These are phyloP conservation scores for Tulasnella sp. DNA, from an alignment of 768 basidiomycete genomes.

Conservation along the genomic window DNA sequence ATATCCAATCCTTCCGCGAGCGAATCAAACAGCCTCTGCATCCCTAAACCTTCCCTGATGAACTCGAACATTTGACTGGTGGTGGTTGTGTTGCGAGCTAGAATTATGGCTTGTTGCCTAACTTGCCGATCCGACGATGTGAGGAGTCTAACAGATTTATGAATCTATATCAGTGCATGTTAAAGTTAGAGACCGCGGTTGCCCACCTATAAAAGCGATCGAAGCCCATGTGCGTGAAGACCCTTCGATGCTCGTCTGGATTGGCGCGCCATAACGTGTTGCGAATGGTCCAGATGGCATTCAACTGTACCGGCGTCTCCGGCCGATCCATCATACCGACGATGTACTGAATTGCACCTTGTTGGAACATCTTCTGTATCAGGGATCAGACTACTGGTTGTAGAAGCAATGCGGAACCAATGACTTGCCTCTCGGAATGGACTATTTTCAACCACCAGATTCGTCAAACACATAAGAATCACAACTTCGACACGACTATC, in stretches of 20 bases:
- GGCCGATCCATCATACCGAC: constrained; percentile 47
- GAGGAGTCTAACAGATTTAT: constrained; percentile 39
- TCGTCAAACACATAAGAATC: constrained; percentile 69
- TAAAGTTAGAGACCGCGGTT: not conserved
- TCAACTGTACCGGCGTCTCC: constrained; percentile 53
- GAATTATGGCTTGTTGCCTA: constrained; percentile 63
- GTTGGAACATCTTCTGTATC: constrained; percentile 52
- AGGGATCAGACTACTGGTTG: constrained; percentile 7
- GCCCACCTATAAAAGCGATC: constrained; percentile 47
- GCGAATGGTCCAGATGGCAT: constrained; percentile 80
- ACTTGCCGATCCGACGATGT: constrained; percentile 46
- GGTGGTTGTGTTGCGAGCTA: constrained; percentile 60
- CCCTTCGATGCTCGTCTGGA: constrained; percentile 50
- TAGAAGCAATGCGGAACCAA: not conserved
- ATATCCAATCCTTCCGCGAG: constrained; percentile 46
- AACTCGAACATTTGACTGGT: constrained; percentile 56
- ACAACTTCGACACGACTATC: constrained; percentile 64
- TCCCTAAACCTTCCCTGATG: constrained; percentile 48
- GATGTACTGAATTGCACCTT: constrained; percentile 59
- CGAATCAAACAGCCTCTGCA: constrained; percentile 39
- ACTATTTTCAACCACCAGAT: constrained; percentile 80
- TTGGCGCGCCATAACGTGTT: constrained; percentile 65
- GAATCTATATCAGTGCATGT: not conserved
- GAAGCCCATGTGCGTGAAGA: constrained; percentile 70
- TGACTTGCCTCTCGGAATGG: constrained; percentile 60